phyloP scores from a whole-genome alignment of 345 rosid species.

The Heritiera fomes region DNA sequence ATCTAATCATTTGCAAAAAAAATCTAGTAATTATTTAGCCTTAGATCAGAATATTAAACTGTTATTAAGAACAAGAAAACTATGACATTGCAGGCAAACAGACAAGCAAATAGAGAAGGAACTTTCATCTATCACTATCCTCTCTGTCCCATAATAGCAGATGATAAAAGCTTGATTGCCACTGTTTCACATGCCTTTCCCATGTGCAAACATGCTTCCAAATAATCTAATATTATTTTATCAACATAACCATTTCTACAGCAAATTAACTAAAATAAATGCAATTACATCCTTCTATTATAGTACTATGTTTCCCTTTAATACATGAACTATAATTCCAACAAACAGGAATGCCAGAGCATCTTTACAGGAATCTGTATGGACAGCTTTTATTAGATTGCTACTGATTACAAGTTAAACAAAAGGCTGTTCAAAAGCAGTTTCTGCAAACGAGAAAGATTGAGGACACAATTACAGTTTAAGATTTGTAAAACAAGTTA shows the following conservation, averaged over 20 bases:
- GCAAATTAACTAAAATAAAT: slow-evolving; percentile 21
- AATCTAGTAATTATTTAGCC: background rate
- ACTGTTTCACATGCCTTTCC: slow-evolving; percentile 39
- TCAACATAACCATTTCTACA: background rate
- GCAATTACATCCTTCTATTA: slow-evolving; percentile 4
- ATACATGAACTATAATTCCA: slow-evolving; percentile 5
- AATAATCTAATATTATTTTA: background rate
- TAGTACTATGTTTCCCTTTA: background rate
- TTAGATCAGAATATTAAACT: slow-evolving; percentile 1
- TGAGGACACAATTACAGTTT: slow-evolving; percentile 9
- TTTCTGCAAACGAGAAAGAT: slow-evolving; percentile 6
- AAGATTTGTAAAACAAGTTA: slow-evolving; percentile 17
- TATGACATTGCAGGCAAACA: slow-evolving; percentile 17
- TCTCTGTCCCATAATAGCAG: slow-evolving; percentile 28
- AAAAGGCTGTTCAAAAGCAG: slow-evolving; percentile 44
- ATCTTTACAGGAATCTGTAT: slow-evolving; percentile 31
- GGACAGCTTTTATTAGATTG: slow-evolving; percentile 32
- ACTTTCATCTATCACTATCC: slow-evolving; percentile 36
- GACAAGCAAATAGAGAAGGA: slow-evolving; percentile 33
- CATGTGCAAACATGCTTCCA: slow-evolving; percentile 52
- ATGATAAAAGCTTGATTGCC: slow-evolving; percentile 38
- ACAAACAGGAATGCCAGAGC: slow-evolving; percentile 21
- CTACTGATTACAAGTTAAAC: slow-evolving; percentile 36
- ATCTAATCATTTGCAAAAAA: background rate
- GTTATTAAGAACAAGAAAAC: background rate